phyloP scores from a whole-genome alignment of 2,329 filamentous ascomycete species.

The Tothia fuscella region DNA sequence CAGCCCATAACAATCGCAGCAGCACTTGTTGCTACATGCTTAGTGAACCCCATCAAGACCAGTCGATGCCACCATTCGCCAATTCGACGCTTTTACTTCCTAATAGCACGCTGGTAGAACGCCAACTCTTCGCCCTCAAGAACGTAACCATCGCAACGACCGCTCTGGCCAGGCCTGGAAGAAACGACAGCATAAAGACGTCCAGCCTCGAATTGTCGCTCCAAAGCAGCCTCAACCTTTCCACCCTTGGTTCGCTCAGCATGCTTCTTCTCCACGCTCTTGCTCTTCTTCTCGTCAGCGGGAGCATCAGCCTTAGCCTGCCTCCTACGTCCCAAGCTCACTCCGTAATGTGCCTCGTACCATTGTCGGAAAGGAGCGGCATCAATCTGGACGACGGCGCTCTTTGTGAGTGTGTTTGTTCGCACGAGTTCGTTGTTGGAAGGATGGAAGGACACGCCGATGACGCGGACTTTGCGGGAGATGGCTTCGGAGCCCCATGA shows the following conservation, averaged over 20 bases:
- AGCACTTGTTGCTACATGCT: no score
- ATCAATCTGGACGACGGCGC: conserved; percentile 97
- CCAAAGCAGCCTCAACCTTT: conserved; percentile 86
- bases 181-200: conserved; percentile 89
- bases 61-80: no score
- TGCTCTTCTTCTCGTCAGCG: conserved; percentile 81
- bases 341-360: conserved; percentile 99
- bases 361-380: conserved; percentile 98
- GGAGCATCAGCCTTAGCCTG: conserved; percentile 65
- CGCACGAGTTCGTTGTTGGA: conserved; percentile 99
- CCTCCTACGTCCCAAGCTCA: conserved; percentile 76
- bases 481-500: conserved; percentile 97
- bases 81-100: no score
- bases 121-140: conserved; percentile 98
- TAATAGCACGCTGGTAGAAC: conserved; percentile 99
- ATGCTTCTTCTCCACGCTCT: conserved; percentile 94
- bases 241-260: conserved; percentile 72
- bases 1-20: no score
- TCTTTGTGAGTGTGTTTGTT: conserved; percentile 99
- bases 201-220: conserved; percentile 99
- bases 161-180: conserved; percentile 91
- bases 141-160: conserved; percentile 93
- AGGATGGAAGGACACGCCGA: conserved; percentile 95
- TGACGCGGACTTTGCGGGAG: conserved; percentile 98
- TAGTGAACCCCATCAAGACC: no score